Conservation (phyloP, 768 basidiomycete species). For the Pleurotus tuber-regium region DNA sequence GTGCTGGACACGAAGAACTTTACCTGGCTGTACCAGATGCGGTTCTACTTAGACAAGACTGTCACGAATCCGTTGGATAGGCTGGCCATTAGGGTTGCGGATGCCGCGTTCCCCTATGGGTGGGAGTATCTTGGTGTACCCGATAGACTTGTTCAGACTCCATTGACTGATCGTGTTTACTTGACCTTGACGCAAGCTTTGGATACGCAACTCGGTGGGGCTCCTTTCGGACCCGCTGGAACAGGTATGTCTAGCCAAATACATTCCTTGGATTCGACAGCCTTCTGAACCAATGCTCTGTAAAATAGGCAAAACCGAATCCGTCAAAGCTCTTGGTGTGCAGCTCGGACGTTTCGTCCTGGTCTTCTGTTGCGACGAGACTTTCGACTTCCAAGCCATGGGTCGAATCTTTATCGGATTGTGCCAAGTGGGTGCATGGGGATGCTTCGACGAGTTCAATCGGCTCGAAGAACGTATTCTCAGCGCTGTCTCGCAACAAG, state of each 20-base stretch:
- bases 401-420: constrained; percentile 98
- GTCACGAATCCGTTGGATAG: constrained; percentile 78
- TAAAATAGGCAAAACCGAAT: constrained; percentile 89
- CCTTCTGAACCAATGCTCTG: constrained; percentile 11
- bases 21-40: constrained; percentile 97
- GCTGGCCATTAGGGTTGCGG: constrained; percentile 79
- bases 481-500: constrained; percentile 97
- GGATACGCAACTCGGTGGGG: constrained; percentile 91
- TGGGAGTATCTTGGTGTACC: constrained; percentile 99
- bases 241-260: constrained; percentile 76
- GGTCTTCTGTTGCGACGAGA: constrained; percentile 99
- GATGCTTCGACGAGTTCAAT: constrained; percentile 98
- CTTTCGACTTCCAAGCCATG: constrained; percentile 99
- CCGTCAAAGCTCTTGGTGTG: constrained; percentile 97
- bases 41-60: constrained; percentile 83
- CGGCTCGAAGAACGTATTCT: constrained; percentile 97
- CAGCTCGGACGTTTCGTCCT: constrained; percentile 98
- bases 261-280: no score
- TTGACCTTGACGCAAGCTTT: constrained; percentile 95
- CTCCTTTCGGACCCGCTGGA: constrained; percentile 98
- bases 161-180: constrained; percentile 95
- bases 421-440: constrained; percentile 99
- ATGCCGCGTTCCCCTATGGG: constrained; percentile 93
- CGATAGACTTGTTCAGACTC: constrained; percentile 96
- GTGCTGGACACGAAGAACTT: constrained; percentile 71